Base-by-base conservation (phyloP, 768 basidiomycete species). In the Clavaria fumosa region DNA sequence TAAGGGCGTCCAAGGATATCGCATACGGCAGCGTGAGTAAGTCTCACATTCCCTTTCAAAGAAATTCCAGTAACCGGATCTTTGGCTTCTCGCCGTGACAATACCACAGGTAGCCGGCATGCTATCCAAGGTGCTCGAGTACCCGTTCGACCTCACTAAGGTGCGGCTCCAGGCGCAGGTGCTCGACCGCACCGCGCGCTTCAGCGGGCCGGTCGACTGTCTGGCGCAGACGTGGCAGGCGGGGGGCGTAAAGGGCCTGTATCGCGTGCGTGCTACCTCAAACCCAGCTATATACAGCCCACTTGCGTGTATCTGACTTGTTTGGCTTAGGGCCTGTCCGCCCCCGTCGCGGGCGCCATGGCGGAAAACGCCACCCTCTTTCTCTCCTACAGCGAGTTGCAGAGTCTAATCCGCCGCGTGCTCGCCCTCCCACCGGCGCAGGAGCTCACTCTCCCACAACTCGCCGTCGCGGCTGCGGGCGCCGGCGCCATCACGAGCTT, bases 351-450 rank as follows among this genome's bases (percentile, higher is more conserved):
- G 0, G 93, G 89, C 4, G 85, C 93, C 19, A 93, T 93, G 76
- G 78, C 72, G 1, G 91, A 97, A 57, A 96, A 91, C 45, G 93
- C 93, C 1, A 67, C 73, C 1, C 64, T 96, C 23, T 99, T 99
- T 61, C 59, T 95, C 32, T 63, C 81, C 4, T 96, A 96, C 53
- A 75, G 73, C 41, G 77, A 85, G 53, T 59, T 77, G n/a, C 79
- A 88, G 55, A 67, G 64, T 47, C 46, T 62, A 31, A 69, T 83
- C 23, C 72, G 75, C 31, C 48, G 47, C 20, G 50, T 51, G 39
- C 61, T 52, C 30, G 60, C 55, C 39, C 55, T 50, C 50, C 55
- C 38, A 21, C 42, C 45, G 39, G 53, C 58, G 3, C 60, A 66
- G 10, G 66, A 70, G 15, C 66, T 82, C 6, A 61, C 78, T 0